phyloP scores from a whole-genome alignment of 2,329 filamentous ascomycete species.

The Colletotrichum cereale region DNA sequence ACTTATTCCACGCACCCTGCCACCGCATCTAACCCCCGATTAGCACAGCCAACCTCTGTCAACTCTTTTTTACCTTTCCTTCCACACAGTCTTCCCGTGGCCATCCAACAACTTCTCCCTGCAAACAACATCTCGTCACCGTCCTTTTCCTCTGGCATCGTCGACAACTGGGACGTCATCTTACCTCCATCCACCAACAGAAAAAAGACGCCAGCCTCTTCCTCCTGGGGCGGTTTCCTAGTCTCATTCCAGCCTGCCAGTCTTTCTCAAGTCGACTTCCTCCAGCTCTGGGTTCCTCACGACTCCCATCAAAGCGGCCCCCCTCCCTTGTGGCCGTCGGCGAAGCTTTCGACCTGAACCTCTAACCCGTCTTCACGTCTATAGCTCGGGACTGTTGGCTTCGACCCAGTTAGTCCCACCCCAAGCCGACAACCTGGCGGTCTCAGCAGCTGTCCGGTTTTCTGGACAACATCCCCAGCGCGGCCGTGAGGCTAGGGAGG shows the following conservation, averaged over 20 bases:
- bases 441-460: conserved; percentile 38
- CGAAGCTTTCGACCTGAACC: background rate
- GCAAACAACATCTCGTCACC: background rate
- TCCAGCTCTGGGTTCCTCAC: background rate
- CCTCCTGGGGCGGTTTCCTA: background rate
- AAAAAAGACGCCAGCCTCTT: background rate
- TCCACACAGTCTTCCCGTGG: conserved; percentile 13
- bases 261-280: background rate
- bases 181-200: background rate
- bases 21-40: conserved; percentile 36
- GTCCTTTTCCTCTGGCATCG: background rate
- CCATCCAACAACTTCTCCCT: conserved; percentile 6
- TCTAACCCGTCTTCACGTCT: conserved; percentile 16
- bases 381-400: conserved; percentile 40
- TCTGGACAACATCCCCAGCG: conserved; percentile 40
- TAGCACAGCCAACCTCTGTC: conserved; percentile 27
- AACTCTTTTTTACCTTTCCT: conserved; percentile 8
- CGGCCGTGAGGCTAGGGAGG: conserved; percentile 41
- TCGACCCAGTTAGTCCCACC: conserved; percentile 41
- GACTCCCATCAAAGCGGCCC: conserved; percentile 6
- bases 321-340: conserved; percentile 7
- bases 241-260: background rate
- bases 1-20: conserved; percentile 32
- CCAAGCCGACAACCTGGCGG: conserved; percentile 41
- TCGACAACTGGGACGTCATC: background rate